Conservation (phyloP, 23 red algal genomes). For the Agarophyton chilense region DNA sequence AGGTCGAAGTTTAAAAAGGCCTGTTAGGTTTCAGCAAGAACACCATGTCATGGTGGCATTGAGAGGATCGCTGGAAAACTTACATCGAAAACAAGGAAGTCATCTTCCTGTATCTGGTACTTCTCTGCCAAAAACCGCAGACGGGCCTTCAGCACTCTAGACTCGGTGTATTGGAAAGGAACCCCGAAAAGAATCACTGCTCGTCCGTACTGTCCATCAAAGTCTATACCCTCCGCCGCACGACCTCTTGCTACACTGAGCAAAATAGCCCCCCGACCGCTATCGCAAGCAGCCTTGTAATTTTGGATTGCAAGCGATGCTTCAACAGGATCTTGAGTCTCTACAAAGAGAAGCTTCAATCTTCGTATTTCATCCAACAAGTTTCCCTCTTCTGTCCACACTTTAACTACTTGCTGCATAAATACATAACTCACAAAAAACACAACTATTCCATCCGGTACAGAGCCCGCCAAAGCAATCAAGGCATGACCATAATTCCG, state of each 20-base stretch:
- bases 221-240: constrained; percentile 97
- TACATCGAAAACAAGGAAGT: constrained; percentile 97
- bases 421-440: constrained; percentile 98
- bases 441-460: constrained; percentile 95
- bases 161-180: constrained; percentile 99
- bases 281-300: constrained; percentile 86
- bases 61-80: background rate
- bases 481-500: constrained; percentile 95
- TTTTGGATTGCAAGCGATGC: constrained; percentile 89
- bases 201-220: constrained; percentile 94
- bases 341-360: constrained; percentile 97
- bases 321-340: constrained; percentile 96
- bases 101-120: constrained; percentile 87
- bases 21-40: background rate
- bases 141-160: constrained; percentile 85
- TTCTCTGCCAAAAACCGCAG: constrained; percentile 85
- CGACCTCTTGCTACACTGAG: constrained; percentile 97
- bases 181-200: constrained; percentile 93
- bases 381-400: constrained; percentile 83
- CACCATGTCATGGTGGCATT: background rate
- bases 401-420: constrained; percentile 87
- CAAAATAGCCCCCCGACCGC: constrained; percentile 92
- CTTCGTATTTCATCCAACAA: constrained; percentile 79
- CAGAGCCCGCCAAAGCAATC: constrained; percentile 72
- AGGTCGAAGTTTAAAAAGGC: background rate